Percentiles rank a stretch among this genome's conserved stretches.
Evolutionary conservation across 352 stramenopile species (phyloP).

Genomic region (Globisporangium alternatum): DNA sequence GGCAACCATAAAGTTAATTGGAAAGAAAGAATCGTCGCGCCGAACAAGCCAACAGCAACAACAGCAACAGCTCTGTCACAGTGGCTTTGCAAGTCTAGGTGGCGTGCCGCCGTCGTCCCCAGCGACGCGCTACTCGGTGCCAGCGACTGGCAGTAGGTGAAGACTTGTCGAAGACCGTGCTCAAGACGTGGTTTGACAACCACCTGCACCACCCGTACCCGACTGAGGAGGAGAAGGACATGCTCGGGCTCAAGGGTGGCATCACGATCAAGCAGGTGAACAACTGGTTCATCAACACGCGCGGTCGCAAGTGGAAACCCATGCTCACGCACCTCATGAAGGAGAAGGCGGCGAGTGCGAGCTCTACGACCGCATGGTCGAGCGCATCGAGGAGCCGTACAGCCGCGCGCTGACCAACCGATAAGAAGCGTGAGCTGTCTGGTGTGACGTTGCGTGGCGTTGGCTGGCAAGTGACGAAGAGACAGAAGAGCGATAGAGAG

Average conservation of each 20-base stretch:
- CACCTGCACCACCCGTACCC: slow-evolving; percentile 85
- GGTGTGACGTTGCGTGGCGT: too few relatives aligned
- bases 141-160: slow-evolving; percentile 25
- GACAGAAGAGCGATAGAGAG: background rate
- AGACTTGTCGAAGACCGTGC: slow-evolving; percentile 73
- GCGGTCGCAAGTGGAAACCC: slow-evolving; percentile 83
- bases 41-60: too few relatives aligned
- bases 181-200: slow-evolving; percentile 81
- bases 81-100: background rate
- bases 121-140: background rate
- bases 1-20: too few relatives aligned
- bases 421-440: slow-evolving; percentile 4
- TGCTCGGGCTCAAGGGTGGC: slow-evolving; percentile 53
- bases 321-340: slow-evolving; percentile 73
- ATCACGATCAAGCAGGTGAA: slow-evolving; percentile 87
- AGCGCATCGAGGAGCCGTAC: slow-evolving; percentile 79
- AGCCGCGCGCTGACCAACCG: slow-evolving; percentile 27
- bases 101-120: slow-evolving; percentile 2
- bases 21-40: too few relatives aligned
- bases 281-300: slow-evolving; percentile 90
- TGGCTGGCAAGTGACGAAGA: background rate
- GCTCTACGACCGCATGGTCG: slow-evolving; percentile 74
- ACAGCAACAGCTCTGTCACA: slow-evolving; percentile 5
- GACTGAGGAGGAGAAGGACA: slow-evolving; percentile 81
- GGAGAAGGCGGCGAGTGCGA: slow-evolving; percentile 57